A percentile compares a stretch with the other conserved stretches of the same genome.
Evolutionary conservation across 805 yeast species (phyloP).

Genomic region (Kuraishia floccosa): DNA sequence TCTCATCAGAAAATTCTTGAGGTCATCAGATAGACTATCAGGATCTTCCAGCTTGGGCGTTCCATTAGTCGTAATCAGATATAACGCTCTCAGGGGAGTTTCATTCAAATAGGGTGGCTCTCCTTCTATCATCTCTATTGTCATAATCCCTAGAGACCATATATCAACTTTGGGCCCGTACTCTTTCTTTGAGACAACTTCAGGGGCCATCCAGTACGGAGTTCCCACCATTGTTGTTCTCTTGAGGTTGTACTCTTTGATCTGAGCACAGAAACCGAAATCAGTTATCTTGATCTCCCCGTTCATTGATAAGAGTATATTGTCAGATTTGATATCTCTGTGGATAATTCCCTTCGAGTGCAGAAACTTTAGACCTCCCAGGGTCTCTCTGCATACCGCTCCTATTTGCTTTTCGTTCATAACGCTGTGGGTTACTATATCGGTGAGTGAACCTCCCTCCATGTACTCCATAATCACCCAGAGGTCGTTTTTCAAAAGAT

Average conservation of each 20-base stretch:
- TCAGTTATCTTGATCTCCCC: conserved; percentile 93
- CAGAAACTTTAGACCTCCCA: conserved; percentile 82
- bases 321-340: conserved; percentile 94
- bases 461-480: conserved; percentile 99
- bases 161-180: conserved; percentile 96
- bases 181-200: conserved; percentile 88
- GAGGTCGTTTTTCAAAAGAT: conserved; percentile 68
- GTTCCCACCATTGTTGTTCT: conserved; percentile 99
- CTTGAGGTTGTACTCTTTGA: conserved; percentile 69
- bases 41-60: conserved; percentile 90
- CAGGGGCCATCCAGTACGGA: conserved; percentile 99
- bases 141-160: conserved; percentile 98
- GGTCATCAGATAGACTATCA: conserved; percentile 51
- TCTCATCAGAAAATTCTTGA: conserved; percentile 63
- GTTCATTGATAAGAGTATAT: conserved; percentile 68
- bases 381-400: conserved; percentile 80
- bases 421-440: conserved; percentile 82
- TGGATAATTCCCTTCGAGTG: conserved; percentile 92
- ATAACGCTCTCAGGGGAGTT: conserved; percentile 87
- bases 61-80: conserved; percentile 92
- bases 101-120: conserved; percentile 98
- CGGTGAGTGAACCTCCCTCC: conserved; percentile 98
- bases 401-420: conserved; percentile 85
- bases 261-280: conserved; percentile 92
- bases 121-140: conserved; percentile 97